These are phyloP conservation scores for Russula virescens DNA, from an alignment of 768 basidiomycete species.

Conservation along the genomic window DNA sequence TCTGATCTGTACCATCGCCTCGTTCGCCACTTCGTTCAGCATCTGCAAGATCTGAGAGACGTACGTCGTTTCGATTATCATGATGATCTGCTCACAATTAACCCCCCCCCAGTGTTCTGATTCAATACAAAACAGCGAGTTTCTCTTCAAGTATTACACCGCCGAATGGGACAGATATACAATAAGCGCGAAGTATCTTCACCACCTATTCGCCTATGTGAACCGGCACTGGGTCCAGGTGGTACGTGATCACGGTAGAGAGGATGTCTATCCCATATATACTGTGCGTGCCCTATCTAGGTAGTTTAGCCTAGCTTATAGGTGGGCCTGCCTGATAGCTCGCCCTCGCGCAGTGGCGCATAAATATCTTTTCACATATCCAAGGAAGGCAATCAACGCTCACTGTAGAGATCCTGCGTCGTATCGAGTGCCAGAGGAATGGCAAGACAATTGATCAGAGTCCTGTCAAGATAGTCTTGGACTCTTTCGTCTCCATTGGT, in stretches of 20 bases:
- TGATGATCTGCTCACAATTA: too few species aligned
- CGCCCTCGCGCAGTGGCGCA: slow-evolving; percentile 94
- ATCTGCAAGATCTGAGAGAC: too few species aligned
- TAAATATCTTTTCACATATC: slow-evolving; percentile 83
- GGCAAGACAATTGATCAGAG: slow-evolving; percentile 92
- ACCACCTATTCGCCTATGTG: slow-evolving; percentile 94
- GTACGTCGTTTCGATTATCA: too few species aligned
- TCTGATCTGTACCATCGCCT: too few species aligned
- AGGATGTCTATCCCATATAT: slow-evolving; percentile 91
- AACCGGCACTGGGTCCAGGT: slow-evolving; percentile 99
- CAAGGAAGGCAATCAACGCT: slow-evolving; percentile 87
- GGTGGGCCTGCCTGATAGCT: slow-evolving; percentile 58
- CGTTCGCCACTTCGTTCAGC: too few species aligned
- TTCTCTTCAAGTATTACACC: slow-evolving; percentile 91
- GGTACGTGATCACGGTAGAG: slow-evolving; percentile 94
- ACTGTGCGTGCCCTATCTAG: slow-evolving; percentile 53
- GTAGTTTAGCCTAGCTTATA: neutral
- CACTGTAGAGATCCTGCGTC: slow-evolving; percentile 79
- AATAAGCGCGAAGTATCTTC: slow-evolving; percentile 94
- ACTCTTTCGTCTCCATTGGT: slow-evolving; percentile 92
- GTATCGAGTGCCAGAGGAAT: slow-evolving; percentile 91
- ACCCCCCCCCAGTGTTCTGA: too few species aligned
- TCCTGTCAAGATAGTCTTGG: slow-evolving; percentile 89
- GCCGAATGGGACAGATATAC: slow-evolving; percentile 95
- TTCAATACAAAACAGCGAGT: too few species aligned